Evolutionary conservation across 805 yeast genomes (phyloP).

Genomic region (Komagataella ulmi): DNA sequence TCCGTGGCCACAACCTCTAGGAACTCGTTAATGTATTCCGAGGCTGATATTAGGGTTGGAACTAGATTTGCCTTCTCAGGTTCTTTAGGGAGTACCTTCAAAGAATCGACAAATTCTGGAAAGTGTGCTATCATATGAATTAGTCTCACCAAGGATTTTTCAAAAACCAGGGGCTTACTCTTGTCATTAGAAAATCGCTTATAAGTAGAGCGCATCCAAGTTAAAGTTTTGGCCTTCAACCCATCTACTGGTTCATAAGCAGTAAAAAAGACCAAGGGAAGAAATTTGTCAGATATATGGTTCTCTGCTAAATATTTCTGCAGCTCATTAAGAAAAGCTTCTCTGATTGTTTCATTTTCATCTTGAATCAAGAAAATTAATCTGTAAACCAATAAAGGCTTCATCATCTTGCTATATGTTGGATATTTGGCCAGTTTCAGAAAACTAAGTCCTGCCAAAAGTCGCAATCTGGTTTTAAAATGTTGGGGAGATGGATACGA

Average conservation of each 20-base stretch:
- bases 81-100: slow-evolving; percentile 5
- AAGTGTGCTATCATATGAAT: slow-evolving; percentile 67
- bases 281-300: slow-evolving; percentile 46
- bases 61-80: neutral
- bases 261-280: slow-evolving; percentile 55
- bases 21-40: slow-evolving; percentile 47
- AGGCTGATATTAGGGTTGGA: slow-evolving; percentile 29
- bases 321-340: slow-evolving; percentile 31
- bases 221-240: slow-evolving; percentile 36
- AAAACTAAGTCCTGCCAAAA: slow-evolving; percentile 53
- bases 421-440: slow-evolving; percentile 51
- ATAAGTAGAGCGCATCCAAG: slow-evolving; percentile 61
- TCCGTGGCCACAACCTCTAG: slow-evolving; percentile 45
- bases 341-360: slow-evolving; percentile 43
- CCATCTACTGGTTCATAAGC: slow-evolving; percentile 60
- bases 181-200: slow-evolving; percentile 16
- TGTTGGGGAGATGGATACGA: slow-evolving; percentile 48
- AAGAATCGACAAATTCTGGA: slow-evolving; percentile 39
- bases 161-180: slow-evolving; percentile 37
- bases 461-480: slow-evolving; percentile 47
- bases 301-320: slow-evolving; percentile 37
- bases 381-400: slow-evolving; percentile 35
- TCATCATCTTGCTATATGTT: slow-evolving; percentile 35
- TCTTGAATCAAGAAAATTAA: slow-evolving; percentile 56
- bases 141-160: slow-evolving; percentile 52